Evolutionary conservation across 306 rosid genomes (phyloP).

Genomic region (Gastrolobium villosum): DNA sequence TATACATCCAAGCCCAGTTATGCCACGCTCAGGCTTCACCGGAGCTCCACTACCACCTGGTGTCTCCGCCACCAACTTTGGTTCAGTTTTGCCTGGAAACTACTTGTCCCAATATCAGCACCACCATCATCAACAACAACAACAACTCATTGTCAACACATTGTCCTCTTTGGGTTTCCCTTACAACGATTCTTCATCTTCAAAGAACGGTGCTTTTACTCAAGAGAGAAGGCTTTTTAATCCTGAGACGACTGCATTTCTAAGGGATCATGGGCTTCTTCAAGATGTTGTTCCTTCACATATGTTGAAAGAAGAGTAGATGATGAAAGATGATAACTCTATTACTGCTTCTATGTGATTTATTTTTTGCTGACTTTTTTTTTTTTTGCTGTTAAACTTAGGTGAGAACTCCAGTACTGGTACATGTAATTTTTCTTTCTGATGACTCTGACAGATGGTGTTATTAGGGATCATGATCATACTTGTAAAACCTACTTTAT

Average conservation of each 20-base stretch:
- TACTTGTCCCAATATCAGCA: slow-evolving; percentile 47
- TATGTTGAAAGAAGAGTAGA: slow-evolving; percentile 70
- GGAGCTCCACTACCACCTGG: slow-evolving; percentile 44
- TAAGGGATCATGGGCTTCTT: slow-evolving; percentile 79
- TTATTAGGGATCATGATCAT: slow-evolving; percentile 43
- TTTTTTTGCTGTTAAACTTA: slow-evolving; percentile 46
- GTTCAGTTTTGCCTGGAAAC: slow-evolving; percentile 47
- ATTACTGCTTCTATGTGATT: slow-evolving; percentile 42
- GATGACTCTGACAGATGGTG: slow-evolving; percentile 54
- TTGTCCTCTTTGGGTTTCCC: slow-evolving; percentile 51
- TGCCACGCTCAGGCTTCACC: slow-evolving; percentile 61
- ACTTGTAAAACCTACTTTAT: slow-evolving; percentile 54
- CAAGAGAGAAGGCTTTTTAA: slow-evolving; percentile 65
- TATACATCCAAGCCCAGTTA: slow-evolving; percentile 76
- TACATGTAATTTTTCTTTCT: slow-evolving; percentile 56
- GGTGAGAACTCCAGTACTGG: slow-evolving; percentile 49
- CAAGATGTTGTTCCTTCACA: slow-evolving; percentile 81
- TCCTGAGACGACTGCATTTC: slow-evolving; percentile 45
- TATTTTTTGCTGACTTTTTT: slow-evolving; percentile 53
- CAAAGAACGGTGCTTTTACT: slow-evolving; percentile 38
- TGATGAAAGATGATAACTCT: slow-evolving; percentile 30
- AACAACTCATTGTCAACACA: slow-evolving; percentile 46
- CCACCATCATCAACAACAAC: slow-evolving; percentile 43
- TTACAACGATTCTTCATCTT: slow-evolving; percentile 36
- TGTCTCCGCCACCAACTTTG: slow-evolving; percentile 37